Evolutionary conservation across 2,329 filamentous ascomycete genomes (phyloP).

Genomic region (Aspergillus sp.): DNA sequence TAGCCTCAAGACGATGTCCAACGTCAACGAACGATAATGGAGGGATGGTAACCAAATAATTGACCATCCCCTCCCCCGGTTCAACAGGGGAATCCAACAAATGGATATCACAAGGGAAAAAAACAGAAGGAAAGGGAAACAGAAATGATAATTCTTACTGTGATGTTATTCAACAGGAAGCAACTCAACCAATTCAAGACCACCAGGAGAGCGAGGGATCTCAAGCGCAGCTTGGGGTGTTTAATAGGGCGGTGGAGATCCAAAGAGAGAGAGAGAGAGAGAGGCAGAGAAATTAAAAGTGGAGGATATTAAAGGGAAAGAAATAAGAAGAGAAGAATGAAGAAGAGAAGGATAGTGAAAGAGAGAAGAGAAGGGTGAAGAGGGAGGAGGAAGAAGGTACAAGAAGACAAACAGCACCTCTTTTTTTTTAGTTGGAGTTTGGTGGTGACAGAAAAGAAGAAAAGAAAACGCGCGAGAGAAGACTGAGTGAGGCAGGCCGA

Average conservation of each 20-base stretch:
- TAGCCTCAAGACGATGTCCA: slow-evolving; percentile 6
- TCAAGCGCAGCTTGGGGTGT: slow-evolving; percentile 8
- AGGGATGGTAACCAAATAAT: not conserved
- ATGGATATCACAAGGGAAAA: too few relatives aligned
- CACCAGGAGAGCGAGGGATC: slow-evolving; percentile 1
- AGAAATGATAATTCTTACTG: slow-evolving; percentile 6
- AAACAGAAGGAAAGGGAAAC: too few relatives aligned
- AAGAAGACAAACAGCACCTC: slow-evolving; percentile 13
- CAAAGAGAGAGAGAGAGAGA: not conserved
- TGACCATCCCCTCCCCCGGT: not conserved
- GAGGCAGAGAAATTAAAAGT: not conserved
- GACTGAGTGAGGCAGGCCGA: not conserved
- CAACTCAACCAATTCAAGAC: too few relatives aligned
- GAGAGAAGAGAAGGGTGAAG: slow-evolving; percentile 24
- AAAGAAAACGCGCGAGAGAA: too few relatives aligned
- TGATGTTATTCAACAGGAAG: slow-evolving; percentile 4
- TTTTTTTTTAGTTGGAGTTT: slow-evolving; percentile 9
- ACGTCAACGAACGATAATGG: not conserved
- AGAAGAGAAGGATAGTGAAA: slow-evolving; percentile 5
- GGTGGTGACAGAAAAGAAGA: not conserved
- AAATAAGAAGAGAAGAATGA: slow-evolving; percentile 13
- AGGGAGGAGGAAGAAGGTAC: not conserved
- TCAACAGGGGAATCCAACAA: not conserved
- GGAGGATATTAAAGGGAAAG: not conserved
- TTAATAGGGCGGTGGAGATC: slow-evolving; percentile 8